These are phyloP conservation scores for Pythium aquatile DNA, from an alignment of 352 stramenopile species.

Conservation along the genomic window DNA sequence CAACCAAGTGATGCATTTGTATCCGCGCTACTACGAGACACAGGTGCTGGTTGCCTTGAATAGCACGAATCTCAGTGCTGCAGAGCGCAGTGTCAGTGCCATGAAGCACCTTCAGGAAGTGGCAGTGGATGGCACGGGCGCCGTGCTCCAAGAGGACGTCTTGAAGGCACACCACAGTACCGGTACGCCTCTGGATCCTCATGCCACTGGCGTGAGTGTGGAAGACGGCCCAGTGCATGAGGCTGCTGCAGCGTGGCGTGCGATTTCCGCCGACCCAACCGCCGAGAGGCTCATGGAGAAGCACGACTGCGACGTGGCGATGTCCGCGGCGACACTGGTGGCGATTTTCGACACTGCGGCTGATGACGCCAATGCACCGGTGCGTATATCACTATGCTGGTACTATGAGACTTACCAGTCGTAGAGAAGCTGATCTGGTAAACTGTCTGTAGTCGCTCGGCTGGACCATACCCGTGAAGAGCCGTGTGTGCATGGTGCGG, in stretches of 20 bases:
- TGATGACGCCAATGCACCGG: conserved; percentile 26
- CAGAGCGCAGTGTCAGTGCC: conserved; percentile 15
- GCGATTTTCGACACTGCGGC: conserved; percentile 56
- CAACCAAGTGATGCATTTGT: conserved; percentile 67
- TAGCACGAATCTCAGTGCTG: neutral
- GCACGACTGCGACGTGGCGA: conserved; percentile 66
- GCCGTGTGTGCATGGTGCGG: conserved; percentile 33
- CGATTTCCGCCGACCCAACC: conserved; percentile 58
- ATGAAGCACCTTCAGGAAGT: conserved; percentile 54
- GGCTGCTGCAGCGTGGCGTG: conserved; percentile 6
- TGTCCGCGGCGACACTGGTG: conserved; percentile 66
- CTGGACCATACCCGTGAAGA: conserved; percentile 66
- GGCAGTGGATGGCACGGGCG: conserved; percentile 27
- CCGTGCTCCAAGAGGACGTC: conserved; percentile 16
- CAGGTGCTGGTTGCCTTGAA: conserved; percentile 36
- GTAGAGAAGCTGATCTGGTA: neutral
- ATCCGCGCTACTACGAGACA: conserved; percentile 57
- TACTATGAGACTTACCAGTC: neutral
- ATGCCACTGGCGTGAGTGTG: neutral
- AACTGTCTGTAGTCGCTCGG: conserved; percentile 26
- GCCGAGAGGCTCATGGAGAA: conserved; percentile 62
- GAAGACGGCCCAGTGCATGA: neutral
- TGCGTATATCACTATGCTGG: neutral
- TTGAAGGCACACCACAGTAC: conserved; percentile 3
- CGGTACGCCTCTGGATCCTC: neutral